Evolutionary conservation across 2,329 filamentous ascomycete species (phyloP).

Genomic region (Drechslerella dactyloides): DNA sequence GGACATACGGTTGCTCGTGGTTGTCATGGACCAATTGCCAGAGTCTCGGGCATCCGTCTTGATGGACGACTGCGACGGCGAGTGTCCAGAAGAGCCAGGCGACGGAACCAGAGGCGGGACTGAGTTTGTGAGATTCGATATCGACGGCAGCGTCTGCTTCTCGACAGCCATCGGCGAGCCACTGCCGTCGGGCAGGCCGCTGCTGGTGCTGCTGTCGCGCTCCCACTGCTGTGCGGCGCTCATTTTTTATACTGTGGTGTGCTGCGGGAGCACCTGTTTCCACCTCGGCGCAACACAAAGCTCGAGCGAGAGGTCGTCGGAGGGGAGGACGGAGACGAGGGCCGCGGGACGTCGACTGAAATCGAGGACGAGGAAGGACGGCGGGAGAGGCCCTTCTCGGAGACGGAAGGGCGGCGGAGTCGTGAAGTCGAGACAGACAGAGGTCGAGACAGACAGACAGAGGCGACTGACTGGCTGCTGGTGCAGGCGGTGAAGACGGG

Average conservation of each 20-base stretch:
- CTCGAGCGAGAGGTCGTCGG: background rate
- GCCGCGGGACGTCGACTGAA: conserved; percentile 2
- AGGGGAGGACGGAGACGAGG: background rate
- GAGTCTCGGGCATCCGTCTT: conserved; percentile 54
- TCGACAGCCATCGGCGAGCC: conserved; percentile 39
- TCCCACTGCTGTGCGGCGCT: conserved; percentile 48
- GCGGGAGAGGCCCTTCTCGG: background rate
- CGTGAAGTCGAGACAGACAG: too few species aligned
- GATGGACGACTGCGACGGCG: conserved; percentile 46
- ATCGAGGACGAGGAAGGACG: background rate
- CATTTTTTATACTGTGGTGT: conserved; percentile 26
- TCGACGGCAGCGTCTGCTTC: conserved; percentile 47
- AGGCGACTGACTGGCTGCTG: too few species aligned
- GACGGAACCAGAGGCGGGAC: conserved; percentile 43
- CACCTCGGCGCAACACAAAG: conserved; percentile 24
- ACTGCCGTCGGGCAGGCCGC: conserved; percentile 13
- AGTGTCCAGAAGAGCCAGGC: conserved; percentile 42
- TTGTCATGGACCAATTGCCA: conserved; percentile 55
- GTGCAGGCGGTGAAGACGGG: conserved; percentile 6
- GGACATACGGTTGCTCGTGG: conserved; percentile 54
- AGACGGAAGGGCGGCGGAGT: too few species aligned
- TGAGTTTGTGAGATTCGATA: conserved; percentile 46
- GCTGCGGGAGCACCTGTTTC: background rate
- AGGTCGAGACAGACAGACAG: too few species aligned
- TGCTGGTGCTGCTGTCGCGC: conserved; percentile 15